Conservation (phyloP, 176 grass and related monocot species). For the Rhynchospora pubera region DNA sequence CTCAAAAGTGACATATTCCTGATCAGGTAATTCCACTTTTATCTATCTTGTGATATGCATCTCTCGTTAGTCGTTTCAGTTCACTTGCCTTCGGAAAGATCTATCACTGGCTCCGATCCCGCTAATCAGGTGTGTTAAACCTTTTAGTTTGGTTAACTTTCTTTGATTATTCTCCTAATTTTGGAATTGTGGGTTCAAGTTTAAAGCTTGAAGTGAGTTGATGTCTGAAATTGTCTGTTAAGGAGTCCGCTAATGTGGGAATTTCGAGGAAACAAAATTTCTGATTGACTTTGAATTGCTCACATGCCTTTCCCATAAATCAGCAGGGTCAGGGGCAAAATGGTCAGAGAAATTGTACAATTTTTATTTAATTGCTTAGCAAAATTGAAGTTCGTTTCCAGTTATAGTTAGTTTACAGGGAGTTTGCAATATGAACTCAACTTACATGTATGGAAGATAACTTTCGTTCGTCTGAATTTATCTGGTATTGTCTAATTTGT, state of each 20-base stretch:
- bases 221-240: not conserved
- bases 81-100: not conserved
- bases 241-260: not conserved
- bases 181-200: not conserved
- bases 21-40: too few species aligned
- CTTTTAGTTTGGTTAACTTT: too few species aligned
- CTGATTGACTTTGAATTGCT: too few species aligned
- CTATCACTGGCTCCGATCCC: not conserved
- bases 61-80: not conserved
- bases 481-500: not conserved
- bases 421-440: not conserved
- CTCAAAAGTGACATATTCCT: not conserved
- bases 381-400: slow-evolving; percentile 9
- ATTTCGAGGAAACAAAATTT: not conserved
- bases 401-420: not conserved
- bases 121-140: slow-evolving; percentile 1
- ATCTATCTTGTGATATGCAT: not conserved
- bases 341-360: not conserved
- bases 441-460: not conserved
- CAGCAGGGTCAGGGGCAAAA: not conserved
- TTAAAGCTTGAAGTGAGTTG: not conserved
- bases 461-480: not conserved
- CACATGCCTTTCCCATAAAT: too few species aligned
- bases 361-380: not conserved
- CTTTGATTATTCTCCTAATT: too few species aligned